Evolutionary conservation across 345 rosid species (phyloP), one percentile per base, ranked within the genome.

Genomic region (Bruguiera gymnorhiza): DNA sequence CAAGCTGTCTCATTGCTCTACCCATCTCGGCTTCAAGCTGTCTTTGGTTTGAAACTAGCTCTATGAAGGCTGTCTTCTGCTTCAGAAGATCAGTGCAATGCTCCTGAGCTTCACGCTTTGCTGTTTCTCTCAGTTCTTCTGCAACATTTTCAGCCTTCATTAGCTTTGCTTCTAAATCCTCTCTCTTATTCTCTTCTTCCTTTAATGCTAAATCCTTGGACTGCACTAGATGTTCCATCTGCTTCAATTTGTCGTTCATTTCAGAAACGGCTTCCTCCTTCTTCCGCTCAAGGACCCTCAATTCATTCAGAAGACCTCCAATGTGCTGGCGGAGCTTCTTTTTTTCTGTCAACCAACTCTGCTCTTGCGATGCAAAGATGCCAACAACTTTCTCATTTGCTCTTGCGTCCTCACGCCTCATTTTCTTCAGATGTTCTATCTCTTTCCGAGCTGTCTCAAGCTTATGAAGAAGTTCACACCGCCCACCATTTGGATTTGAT

Each of bases 381-480:
- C 96, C 65, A 31, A 90, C 97, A 62, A 88, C 97, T 69, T 90
- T 95, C 89, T 95, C 99, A 62, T 92, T 95, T 10, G 97, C 99
- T 73, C 81, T 92, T 6, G 93, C 97, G 68, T 90, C 97, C 81
- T 87, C 96, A 0, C 68, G 83, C 67, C 97, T 85, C 59, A 75
- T 65, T 75, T 85, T 84, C 86, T 84, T 86, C 67, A 92, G 66
- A 81, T 79, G 88, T 56, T 69, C 78, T 20, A 90, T 86, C 84
- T 83, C 89, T 54, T 70, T 76, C 67, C 84, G 84, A n/a, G 88
- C 86, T 23, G 60, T 72, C 78, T 83, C 82, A 13, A 91, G 87
- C 76, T 83, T 82, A 55, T 60, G 77, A 20, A 76, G 77, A 73
- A 90, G 85, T 73, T 80, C 74, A 19, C 9, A 9, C 53, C 68